A percentile compares a stretch with the other conserved stretches of the same genome.
Conservation (phyloP, 2,329 filamentous ascomycete species). For the Diaporthe caulivora region DNA sequence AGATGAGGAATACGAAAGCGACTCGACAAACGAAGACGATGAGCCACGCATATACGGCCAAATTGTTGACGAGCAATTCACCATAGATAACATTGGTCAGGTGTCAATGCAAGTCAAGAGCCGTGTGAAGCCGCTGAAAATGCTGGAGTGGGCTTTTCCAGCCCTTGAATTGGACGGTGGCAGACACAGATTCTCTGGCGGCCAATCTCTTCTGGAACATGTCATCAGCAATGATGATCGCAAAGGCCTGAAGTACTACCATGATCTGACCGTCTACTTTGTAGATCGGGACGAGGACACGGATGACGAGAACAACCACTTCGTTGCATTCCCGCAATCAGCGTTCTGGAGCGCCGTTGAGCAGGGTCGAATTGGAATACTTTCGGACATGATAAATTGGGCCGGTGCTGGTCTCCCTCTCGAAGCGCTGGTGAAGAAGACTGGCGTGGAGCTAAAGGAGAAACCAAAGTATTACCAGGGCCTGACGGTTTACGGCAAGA, state of each 20-base stretch:
- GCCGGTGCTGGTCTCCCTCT: conserved; percentile 79
- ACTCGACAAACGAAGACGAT: conserved; percentile 51
- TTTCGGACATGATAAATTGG: conserved; percentile 74
- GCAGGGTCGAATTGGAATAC: conserved; percentile 65
- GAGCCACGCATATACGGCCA: conserved; percentile 63
- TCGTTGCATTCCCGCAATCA: conserved; percentile 54
- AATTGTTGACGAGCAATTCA: conserved; percentile 76
- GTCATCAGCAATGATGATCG: conserved; percentile 66
- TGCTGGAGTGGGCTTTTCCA: conserved; percentile 60
- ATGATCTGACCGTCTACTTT: conserved; percentile 66
- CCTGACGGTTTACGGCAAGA: conserved; percentile 80
- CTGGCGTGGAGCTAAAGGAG: conserved; percentile 71
- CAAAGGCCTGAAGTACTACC: conserved; percentile 65
- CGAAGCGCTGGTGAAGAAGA: conserved; percentile 74
- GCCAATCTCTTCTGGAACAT: conserved; percentile 54
- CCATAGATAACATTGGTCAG: conserved; percentile 81
- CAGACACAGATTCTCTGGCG: conserved; percentile 43
- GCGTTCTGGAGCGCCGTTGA: conserved; percentile 60
- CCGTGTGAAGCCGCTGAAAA: conserved; percentile 62
- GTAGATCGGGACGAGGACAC: conserved; percentile 53
- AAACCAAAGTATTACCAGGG: conserved; percentile 83
- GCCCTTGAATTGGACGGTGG: conserved; percentile 51
- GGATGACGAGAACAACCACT: conserved; percentile 48
- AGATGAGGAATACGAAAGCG: conserved; percentile 52
- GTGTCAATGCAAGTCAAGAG: conserved; percentile 78